Conservation (phyloP, 805 yeast species). For the Ascoidea asiatica region DNA sequence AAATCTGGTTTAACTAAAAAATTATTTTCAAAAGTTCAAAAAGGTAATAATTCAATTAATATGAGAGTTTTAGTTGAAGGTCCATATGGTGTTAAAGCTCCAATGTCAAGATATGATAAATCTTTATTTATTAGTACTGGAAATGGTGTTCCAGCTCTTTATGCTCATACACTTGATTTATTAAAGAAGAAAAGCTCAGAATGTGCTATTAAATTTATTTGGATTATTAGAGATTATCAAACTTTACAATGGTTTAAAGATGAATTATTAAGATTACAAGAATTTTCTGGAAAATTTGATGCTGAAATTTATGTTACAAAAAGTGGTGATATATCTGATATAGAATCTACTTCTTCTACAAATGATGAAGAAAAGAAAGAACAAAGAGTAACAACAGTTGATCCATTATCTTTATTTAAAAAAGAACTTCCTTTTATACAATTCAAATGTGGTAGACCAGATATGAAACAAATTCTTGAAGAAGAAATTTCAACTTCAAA, state of each 20-base stretch:
- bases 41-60: conserved; percentile 16
- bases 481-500: conserved; percentile 22
- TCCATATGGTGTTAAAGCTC: conserved; percentile 42
- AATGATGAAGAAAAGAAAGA: conserved; percentile 9
- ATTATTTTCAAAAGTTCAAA: conserved; percentile 19
- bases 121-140: conserved; percentile 36
- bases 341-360: conserved; percentile 8
- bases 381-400: conserved; percentile 1
- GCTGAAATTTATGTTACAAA: conserved; percentile 25
- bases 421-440: conserved; percentile 16
- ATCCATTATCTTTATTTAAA: background rate
- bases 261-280: conserved; percentile 23
- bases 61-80: conserved; percentile 41
- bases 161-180: conserved; percentile 23
- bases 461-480: conserved; percentile 23
- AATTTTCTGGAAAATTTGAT: conserved; percentile 15
- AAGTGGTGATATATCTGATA: conserved; percentile 13
- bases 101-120: conserved; percentile 23
- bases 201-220: conserved; percentile 29
- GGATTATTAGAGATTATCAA: conserved; percentile 45
- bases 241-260: conserved; percentile 34
- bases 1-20: conserved; percentile 43
- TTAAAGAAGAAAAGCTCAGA: conserved; percentile 9
- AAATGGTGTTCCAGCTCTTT: conserved; percentile 37
- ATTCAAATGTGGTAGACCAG: conserved; percentile 33